These are phyloP conservation scores for Ascobolus immersus DNA, from an alignment of 495 filamentous ascomycete genomes.

Conservation along the genomic window DNA sequence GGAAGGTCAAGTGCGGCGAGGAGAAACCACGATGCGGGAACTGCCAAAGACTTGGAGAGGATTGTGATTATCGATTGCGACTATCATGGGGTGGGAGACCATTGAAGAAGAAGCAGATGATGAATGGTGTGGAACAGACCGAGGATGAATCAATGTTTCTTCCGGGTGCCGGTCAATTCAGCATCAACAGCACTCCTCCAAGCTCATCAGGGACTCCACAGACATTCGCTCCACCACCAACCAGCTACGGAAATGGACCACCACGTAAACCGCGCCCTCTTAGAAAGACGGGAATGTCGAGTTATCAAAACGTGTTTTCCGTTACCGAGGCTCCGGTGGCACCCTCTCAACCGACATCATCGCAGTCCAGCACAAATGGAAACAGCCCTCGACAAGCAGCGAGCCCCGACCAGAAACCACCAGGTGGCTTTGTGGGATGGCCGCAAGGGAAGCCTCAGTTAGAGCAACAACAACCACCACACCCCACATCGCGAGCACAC, in stretches of 20 bases:
- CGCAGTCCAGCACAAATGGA: too few species aligned
- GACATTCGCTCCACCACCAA: slow-evolving; percentile 19
- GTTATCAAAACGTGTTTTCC: slow-evolving; percentile 15
- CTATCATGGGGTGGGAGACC: slow-evolving; percentile 61
- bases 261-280: slow-evolving; percentile 11
- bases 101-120: slow-evolving; percentile 22
- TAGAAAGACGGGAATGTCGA: slow-evolving; percentile 16
- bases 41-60: slow-evolving; percentile 48
- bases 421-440: too few species aligned
- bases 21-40: slow-evolving; percentile 55
- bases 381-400: too few species aligned
- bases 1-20: slow-evolving; percentile 76
- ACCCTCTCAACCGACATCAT: not conserved
- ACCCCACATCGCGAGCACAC: too few species aligned
- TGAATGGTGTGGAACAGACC: slow-evolving; percentile 16
- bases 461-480: too few species aligned
- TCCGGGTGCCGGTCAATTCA: slow-evolving; percentile 21
- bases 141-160: slow-evolving; percentile 20
- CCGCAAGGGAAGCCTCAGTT: too few species aligned
- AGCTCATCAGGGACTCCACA: slow-evolving; percentile 17
- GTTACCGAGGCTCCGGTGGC: slow-evolving; percentile 10
- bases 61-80: slow-evolving; percentile 65
- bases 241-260: slow-evolving; percentile 13
- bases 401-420: too few species aligned
- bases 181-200: slow-evolving; percentile 20